Conservation (phyloP, 148 eudicot genomes). For the Chenopodium berlandieri region DNA sequence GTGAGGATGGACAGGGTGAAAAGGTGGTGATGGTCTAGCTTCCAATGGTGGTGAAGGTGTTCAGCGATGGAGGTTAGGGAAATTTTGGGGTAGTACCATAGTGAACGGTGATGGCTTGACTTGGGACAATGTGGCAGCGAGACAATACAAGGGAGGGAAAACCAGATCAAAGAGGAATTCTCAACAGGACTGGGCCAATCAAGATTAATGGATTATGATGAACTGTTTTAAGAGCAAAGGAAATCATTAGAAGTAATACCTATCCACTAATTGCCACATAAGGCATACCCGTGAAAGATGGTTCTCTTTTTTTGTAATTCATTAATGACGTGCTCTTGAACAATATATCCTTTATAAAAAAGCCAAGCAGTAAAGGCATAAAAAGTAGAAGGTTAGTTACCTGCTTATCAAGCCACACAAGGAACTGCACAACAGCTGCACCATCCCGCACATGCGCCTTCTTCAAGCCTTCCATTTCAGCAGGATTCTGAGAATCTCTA, state of each 20-base stretch:
- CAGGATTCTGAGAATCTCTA: slow-evolving; percentile 62
- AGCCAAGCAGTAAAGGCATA: not conserved
- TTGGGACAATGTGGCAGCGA: no score
- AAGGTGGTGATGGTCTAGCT: no score
- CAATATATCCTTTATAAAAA: not conserved
- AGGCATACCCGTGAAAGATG: not conserved
- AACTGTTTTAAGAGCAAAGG: not conserved
- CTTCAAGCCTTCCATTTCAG: slow-evolving; percentile 83
- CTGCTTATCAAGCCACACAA: slow-evolving; percentile 98
- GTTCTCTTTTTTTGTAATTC: not conserved
- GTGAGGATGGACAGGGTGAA: no score
- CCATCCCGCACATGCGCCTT: slow-evolving; percentile 91
- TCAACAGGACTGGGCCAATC: no score
- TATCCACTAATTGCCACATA: not conserved
- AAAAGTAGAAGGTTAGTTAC: slow-evolving; percentile 27
- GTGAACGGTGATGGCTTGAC: no score
- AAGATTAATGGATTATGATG: not conserved
- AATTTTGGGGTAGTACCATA: no score
- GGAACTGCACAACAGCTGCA: slow-evolving; percentile 93
- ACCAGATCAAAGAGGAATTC: not conserved
- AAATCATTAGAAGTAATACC: not conserved
- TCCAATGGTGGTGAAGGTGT: no score
- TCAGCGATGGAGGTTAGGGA: no score
- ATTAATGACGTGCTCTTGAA: not conserved
- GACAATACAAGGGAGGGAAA: no score